Evolutionary conservation across 257 asterid genomes (phyloP).

Genomic region (Solanum corneliomulleri): DNA sequence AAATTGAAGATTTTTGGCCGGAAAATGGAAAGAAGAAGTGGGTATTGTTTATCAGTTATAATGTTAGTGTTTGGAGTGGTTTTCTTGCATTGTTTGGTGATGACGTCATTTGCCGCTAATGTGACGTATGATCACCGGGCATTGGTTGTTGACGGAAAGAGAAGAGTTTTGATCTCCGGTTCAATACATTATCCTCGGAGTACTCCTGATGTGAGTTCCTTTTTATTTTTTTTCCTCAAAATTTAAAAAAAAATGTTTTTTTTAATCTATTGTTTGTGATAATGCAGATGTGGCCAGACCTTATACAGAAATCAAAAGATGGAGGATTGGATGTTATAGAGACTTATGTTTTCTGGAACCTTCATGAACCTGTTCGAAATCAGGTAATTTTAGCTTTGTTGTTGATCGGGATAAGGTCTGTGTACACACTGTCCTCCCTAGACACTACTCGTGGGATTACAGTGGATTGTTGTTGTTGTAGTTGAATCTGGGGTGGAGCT

Average conservation of each 20-base stretch:
- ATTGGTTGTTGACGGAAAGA: slow-evolving; percentile 46
- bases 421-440: background rate
- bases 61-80: background rate
- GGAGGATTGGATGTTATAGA: slow-evolving; percentile 80
- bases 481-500: background rate
- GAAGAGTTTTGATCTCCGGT: slow-evolving; percentile 51
- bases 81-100: slow-evolving; percentile 6
- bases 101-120: slow-evolving; percentile 38
- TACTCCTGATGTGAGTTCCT: slow-evolving; percentile 49
- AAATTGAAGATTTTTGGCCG: background rate
- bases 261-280: background rate
- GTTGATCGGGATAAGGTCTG: background rate
- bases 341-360: slow-evolving; percentile 81
- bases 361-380: slow-evolving; percentile 71
- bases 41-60: background rate
- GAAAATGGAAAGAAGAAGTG: background rate
- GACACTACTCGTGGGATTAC: background rate
- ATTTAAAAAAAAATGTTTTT: background rate
- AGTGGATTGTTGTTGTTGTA: background rate
- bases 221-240: background rate
- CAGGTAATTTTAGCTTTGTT: slow-evolving; percentile 25
- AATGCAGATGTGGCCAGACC: slow-evolving; percentile 85
- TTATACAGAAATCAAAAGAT: slow-evolving; percentile 68
- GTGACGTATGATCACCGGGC: slow-evolving; percentile 82
- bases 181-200: slow-evolving; percentile 80